Base-by-base conservation (phyloP, 2,329 filamentous ascomycete genomes). In the Parasarocladium wereldwijsianum region DNA sequence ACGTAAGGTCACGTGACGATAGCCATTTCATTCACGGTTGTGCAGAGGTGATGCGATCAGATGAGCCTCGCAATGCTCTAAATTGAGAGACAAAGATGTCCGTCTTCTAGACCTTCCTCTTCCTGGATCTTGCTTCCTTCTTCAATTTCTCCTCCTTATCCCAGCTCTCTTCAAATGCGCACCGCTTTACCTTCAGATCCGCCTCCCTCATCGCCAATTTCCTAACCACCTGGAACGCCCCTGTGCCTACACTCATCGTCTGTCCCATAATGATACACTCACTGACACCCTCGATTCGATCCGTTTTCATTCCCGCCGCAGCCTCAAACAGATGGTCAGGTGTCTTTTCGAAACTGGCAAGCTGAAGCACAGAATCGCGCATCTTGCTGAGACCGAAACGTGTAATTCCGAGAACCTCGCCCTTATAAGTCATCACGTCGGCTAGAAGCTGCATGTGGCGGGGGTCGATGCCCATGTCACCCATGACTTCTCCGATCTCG, bases 191-290 rank as follows among this genome's bases (percentile, higher is more conserved):
- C 13, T 55, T 57, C 17, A 82, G 55, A 40, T 79, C 44, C 47
- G 64, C 50, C 6, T 72, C 63, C 23, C 60, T 60, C 36, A 92
- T 66, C 37, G 77, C 77, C 38, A 96, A 55, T 34, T 72, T 67
- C 24, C 86, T 63, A 3, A 94, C 80, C 15, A 96, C 80, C 48
- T 92, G 77, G 66, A 96, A 90, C 2, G 82, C 79, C 4, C 90
- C 90, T 0, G 90, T 98, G 5, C 90, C 90, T 20, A 98, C 64
- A 25, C 70, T 70, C 70, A 96, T 92, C 24, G 78, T 86, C 63
- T 96, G 87, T 11, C 90, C 90, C 77, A 96, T 90, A 49, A 98
- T 98, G 48, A 98, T 96, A 55, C 85, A 92, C 58, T 98, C 90
- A 32, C 73, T 82, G 8, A 98, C 90, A 43, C 90, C 90, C 51